Base-by-base conservation (phyloP, 768 basidiomycete genomes). In the Leccinum boreale region DNA sequence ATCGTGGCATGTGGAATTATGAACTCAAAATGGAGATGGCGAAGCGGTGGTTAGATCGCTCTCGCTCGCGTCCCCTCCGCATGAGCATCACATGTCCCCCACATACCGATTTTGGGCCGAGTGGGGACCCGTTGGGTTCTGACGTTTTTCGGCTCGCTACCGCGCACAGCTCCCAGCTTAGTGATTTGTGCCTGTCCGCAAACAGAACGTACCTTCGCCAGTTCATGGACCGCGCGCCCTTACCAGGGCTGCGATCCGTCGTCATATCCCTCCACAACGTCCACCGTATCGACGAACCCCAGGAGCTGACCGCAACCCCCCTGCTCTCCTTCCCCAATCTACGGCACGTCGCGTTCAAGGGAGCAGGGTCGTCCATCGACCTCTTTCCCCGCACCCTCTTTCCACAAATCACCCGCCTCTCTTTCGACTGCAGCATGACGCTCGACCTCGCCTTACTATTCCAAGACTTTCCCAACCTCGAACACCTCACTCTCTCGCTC, bases 1-100 rank as follows among this genome's bases (percentile, higher is more conserved):
- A 74, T 47, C 60, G 57, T n/a, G 73, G 70, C 19, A 54, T 60
- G n/a, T 71, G 70, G 70, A 73, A 69, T 48, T 61, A 54, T 35
- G 63, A 65, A 8, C 57, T 63, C 21, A 62, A 73, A 14, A 50
- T 71, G 15, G 52, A 53, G 28, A 73, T 71, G 71, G 50, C 61
- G 12, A 53, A 60, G 49, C 47, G 15, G 26, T 71, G 70, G 70
- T 60, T 71, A 1, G 50, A 57, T 14, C 65, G 58, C 12, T 56
- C 67, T 4, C 52, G 59, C 28, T 55, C 44, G 45, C 68, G 71
- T 1, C 67, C 64, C 14, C 52, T 73, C n/a, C 36, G 59, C 28
- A 60, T 71, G 57, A 67, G 62, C 49, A 57, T 69, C 35, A 50
- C 61, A 3, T 63, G 61, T 51, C 39, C 59, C 28, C 63, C 61